Evolutionary conservation across 2,329 filamentous ascomycete genomes (phyloP).

Genomic region (Paecilomyces dactylethromorphus): DNA sequence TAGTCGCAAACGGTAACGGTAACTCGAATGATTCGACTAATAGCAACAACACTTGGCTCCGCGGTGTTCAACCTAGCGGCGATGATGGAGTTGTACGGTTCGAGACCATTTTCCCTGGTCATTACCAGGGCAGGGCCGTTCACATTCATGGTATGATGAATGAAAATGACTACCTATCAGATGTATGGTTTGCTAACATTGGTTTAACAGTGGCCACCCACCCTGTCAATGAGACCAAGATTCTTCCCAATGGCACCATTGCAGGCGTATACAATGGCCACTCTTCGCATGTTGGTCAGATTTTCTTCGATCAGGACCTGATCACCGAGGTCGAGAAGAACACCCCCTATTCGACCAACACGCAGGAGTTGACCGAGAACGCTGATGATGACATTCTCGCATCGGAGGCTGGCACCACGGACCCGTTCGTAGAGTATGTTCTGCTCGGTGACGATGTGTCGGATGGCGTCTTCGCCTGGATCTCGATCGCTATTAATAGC

Average conservation of each 20-base stretch:
- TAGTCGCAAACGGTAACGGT: slow-evolving; percentile 32
- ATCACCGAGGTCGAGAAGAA: slow-evolving; percentile 45
- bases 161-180: neutral
- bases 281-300: slow-evolving; percentile 57
- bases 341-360: slow-evolving; percentile 44
- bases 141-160: slow-evolving; percentile 25
- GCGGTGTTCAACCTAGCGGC: slow-evolving; percentile 40
- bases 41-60: slow-evolving; percentile 38
- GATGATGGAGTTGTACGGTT: slow-evolving; percentile 37
- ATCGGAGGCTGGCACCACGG: slow-evolving; percentile 45
- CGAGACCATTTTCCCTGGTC: slow-evolving; percentile 39
- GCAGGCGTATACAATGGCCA: slow-evolving; percentile 34
- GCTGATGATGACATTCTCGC: slow-evolving; percentile 45
- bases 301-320: slow-evolving; percentile 59
- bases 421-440: slow-evolving; percentile 54
- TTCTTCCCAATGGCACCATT: slow-evolving; percentile 47
- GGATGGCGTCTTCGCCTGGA: slow-evolving; percentile 51
- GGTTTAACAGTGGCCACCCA: slow-evolving; percentile 22
- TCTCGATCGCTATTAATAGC: slow-evolving; percentile 29
- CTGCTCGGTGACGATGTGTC: slow-evolving; percentile 41
- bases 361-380: slow-evolving; percentile 44
- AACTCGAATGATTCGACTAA: slow-evolving; percentile 29
- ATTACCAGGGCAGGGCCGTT: slow-evolving; percentile 36
- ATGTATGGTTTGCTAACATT: neutral
- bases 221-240: slow-evolving; percentile 20